These are phyloP conservation scores for Coemansia sp. DNA, from an alignment of 192 early-diverging fungal species.

Conservation along the genomic window DNA sequence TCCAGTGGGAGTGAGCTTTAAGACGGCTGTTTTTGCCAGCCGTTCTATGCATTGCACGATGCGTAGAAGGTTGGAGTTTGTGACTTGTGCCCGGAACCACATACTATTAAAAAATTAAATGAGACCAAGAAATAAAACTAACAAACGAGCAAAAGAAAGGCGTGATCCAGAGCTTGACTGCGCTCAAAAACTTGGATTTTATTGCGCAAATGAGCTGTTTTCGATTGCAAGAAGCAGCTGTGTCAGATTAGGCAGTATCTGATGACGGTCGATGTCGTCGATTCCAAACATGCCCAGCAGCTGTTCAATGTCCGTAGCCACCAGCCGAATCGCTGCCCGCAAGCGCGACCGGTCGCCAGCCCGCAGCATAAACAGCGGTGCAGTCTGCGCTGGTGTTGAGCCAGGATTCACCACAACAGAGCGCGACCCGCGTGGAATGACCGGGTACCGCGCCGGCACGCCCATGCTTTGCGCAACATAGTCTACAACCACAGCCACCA, in stretches of 20 bases:
- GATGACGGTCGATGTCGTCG: slow-evolving; percentile 6
- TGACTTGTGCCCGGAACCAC: slow-evolving; percentile 32
- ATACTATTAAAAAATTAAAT: slow-evolving; percentile 1
- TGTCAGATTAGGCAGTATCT: slow-evolving; percentile 12
- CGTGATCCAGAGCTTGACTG: neutral
- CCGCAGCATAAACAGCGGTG: slow-evolving; percentile 27
- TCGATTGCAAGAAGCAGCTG: slow-evolving; percentile 13
- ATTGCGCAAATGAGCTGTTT: neutral
- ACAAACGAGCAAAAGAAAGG: too few relatives aligned
- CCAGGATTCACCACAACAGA: slow-evolving; percentile 20
- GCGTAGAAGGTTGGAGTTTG: slow-evolving; percentile 45
- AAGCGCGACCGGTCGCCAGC: slow-evolving; percentile 10
- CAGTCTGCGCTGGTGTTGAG: slow-evolving; percentile 6
- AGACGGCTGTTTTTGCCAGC: slow-evolving; percentile 64
- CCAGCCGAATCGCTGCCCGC: slow-evolving; percentile 7
- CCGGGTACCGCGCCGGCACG: slow-evolving; percentile 31
- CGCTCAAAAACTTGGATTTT: neutral
- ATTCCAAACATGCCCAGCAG: slow-evolving; percentile 25
- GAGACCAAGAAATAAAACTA: too few relatives aligned
- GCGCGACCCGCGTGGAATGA: slow-evolving; percentile 21
- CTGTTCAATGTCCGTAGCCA: slow-evolving; percentile 29
- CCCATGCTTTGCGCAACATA: slow-evolving; percentile 8
- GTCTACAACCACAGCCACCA: slow-evolving; percentile 25
- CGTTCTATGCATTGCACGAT: slow-evolving; percentile 65
- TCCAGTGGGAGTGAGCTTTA: slow-evolving; percentile 64